Evolutionary conservation across 176 grass and related monocot species (phyloP).

Genomic region (Rhynchospora tenuis): DNA sequence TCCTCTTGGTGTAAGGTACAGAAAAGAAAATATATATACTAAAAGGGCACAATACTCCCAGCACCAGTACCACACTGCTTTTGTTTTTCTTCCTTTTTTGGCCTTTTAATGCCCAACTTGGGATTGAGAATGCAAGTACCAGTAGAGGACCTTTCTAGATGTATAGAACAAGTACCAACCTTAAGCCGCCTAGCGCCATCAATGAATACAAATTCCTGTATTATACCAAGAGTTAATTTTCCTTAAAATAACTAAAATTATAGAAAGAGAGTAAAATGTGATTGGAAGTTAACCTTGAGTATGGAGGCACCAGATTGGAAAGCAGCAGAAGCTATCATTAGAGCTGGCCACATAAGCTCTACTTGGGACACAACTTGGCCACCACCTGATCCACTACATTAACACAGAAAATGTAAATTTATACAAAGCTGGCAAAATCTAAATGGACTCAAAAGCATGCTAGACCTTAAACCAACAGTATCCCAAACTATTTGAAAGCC

Average conservation of each 20-base stretch:
- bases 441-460: background rate
- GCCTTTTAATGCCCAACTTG: background rate
- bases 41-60: background rate
- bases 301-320: conserved; percentile 87
- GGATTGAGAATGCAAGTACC: conserved; percentile 4
- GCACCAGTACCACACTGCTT: background rate
- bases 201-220: conserved; percentile 92
- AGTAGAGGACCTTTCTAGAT: background rate
- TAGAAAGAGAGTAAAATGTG: conserved; percentile 13
- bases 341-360: conserved; percentile 65
- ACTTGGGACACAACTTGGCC: conserved; percentile 56
- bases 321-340: conserved; percentile 76
- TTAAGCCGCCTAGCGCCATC: conserved; percentile 76
- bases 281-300: conserved; percentile 61
- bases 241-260: background rate
- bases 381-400: conserved; percentile 56
- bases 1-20: background rate
- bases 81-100: background rate
- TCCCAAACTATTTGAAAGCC: background rate
- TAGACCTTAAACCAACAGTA: background rate
- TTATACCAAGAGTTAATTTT: conserved; percentile 5
- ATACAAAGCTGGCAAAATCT: background rate
- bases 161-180: conserved; percentile 37
- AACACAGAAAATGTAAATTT: conserved; percentile 14
- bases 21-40: conserved; percentile 11